Evolutionary conservation across 257 asterid genomes (phyloP).

Genomic region (Asclepias syriaca): DNA sequence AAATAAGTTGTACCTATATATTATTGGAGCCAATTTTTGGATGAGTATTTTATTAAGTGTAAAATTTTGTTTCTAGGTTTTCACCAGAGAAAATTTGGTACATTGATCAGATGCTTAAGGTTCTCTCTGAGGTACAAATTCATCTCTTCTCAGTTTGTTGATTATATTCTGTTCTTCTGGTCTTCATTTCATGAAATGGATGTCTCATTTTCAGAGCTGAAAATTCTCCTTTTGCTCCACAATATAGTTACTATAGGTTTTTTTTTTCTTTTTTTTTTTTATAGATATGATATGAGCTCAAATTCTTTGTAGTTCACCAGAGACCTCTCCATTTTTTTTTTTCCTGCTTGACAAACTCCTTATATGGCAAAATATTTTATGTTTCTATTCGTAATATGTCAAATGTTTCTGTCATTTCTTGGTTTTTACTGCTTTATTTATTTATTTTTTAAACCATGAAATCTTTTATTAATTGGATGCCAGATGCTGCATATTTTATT

Average conservation of each 20-base stretch:
- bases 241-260: neutral
- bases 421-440: neutral
- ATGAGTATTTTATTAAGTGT: conserved; percentile 25
- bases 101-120: conserved; percentile 94
- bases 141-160: conserved; percentile 13
- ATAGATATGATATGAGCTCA: neutral
- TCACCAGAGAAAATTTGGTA: conserved; percentile 93
- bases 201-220: neutral
- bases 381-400: neutral
- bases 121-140: conserved; percentile 70
- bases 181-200: conserved; percentile 1
- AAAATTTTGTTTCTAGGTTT: conserved; percentile 58
- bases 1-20: neutral
- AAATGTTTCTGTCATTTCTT: neutral
- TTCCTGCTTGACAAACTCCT: neutral
- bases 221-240: neutral
- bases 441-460: neutral
- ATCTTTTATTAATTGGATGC: neutral
- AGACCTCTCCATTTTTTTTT: neutral
- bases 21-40: conserved; percentile 20
- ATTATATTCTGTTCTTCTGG: conserved; percentile 1
- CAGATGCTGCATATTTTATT: neutral
- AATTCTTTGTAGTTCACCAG: neutral
- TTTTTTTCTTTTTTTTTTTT: too few relatives aligned
- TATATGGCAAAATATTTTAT: neutral